Evolutionary conservation across 2,329 filamentous ascomycete species (phyloP).

Genomic region (Waltergamsia citrina): DNA sequence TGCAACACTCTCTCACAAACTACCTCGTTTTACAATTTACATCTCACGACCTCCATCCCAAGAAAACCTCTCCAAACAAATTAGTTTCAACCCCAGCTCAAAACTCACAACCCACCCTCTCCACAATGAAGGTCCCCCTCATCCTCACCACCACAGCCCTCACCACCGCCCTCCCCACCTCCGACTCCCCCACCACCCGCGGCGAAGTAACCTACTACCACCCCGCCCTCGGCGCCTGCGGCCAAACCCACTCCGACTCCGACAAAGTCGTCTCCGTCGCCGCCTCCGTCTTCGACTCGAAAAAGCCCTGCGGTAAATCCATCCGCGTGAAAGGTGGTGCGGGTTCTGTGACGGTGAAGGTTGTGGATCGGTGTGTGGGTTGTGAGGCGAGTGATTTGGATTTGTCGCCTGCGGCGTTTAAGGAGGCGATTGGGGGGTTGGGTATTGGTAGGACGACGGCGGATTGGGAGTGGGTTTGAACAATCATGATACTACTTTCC

Average conservation of each 20-base stretch:
- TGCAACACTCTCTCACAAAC: too few relatives aligned
- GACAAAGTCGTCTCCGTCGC: slow-evolving; percentile 61
- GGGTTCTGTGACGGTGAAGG: slow-evolving; percentile 44
- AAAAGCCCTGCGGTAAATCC: slow-evolving; percentile 44
- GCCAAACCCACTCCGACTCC: slow-evolving; percentile 37
- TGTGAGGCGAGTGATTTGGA: slow-evolving; percentile 39
- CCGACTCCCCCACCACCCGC: neutral
- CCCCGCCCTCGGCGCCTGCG: slow-evolving; percentile 60
- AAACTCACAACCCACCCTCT: too few relatives aligned
- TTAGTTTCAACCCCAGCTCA: too few relatives aligned
- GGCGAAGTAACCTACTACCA: slow-evolving; percentile 43
- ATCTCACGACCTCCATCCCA: too few relatives aligned
- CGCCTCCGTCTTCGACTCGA: slow-evolving; percentile 46
- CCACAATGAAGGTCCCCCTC: too few relatives aligned
- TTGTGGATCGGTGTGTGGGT: slow-evolving; percentile 57
- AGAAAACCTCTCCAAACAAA: too few relatives aligned
- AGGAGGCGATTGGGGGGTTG: slow-evolving; percentile 25
- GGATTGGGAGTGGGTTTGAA: slow-evolving; percentile 10
- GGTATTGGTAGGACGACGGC: slow-evolving; percentile 12
- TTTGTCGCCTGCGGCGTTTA: slow-evolving; percentile 35
- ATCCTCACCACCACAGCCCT: neutral
- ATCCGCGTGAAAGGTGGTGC: slow-evolving; percentile 48
- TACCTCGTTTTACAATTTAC: too few relatives aligned
- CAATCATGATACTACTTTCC: neutral
- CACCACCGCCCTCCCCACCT: neutral